phyloP scores from a whole-genome alignment of 2,329 filamentous ascomycete species.

The Coniochaeta sp. region DNA sequence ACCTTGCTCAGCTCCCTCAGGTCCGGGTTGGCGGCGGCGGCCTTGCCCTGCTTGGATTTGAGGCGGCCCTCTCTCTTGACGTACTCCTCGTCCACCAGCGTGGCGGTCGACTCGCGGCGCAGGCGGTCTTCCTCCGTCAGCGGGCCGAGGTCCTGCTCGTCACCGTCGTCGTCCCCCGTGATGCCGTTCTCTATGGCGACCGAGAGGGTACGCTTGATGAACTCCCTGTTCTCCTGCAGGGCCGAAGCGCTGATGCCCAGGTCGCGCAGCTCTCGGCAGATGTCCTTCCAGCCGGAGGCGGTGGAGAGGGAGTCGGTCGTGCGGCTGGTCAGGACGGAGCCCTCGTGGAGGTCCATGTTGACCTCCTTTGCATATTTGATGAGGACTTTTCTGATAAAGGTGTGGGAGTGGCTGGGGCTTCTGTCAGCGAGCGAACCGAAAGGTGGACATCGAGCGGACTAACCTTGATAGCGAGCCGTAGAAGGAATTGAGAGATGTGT shows the following conservation, averaged over 20 bases:
- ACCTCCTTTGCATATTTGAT: slow-evolving; percentile 19
- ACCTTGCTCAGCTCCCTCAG: slow-evolving; percentile 15
- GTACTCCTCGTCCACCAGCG: slow-evolving; percentile 13
- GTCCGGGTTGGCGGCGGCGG: slow-evolving; percentile 14
- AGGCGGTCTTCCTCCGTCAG: not conserved
- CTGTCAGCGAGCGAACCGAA: slow-evolving; percentile 1
- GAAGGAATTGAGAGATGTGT: slow-evolving; percentile 17
- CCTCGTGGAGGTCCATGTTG: slow-evolving; percentile 16
- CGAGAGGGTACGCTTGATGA: slow-evolving; percentile 18
- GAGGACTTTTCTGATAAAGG: slow-evolving; percentile 15
- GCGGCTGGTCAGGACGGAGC: slow-evolving; percentile 13
- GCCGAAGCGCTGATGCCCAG: slow-evolving; percentile 15
- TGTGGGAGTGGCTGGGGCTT: slow-evolving; percentile 15
- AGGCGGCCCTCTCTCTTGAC: slow-evolving; percentile 9
- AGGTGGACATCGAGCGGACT: not conserved
- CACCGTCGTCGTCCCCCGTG: slow-evolving; percentile 6
- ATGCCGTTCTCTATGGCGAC: slow-evolving; percentile 13
- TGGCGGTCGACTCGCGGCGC: slow-evolving; percentile 1
- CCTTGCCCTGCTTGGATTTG: slow-evolving; percentile 5
- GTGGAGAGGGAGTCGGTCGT: slow-evolving; percentile 15
- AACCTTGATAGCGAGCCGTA: slow-evolving; percentile 16
- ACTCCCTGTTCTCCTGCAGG: slow-evolving; percentile 17
- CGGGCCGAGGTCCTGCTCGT: slow-evolving; percentile 11
- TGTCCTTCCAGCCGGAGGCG: slow-evolving; percentile 15
- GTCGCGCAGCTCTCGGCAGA: slow-evolving; percentile 18